A percentile compares a stretch with the other conserved stretches of the same genome.
Evolutionary conservation across 2,329 filamentous ascomycete species (phyloP).

Genomic region (Colletotrichum simmondsii): DNA sequence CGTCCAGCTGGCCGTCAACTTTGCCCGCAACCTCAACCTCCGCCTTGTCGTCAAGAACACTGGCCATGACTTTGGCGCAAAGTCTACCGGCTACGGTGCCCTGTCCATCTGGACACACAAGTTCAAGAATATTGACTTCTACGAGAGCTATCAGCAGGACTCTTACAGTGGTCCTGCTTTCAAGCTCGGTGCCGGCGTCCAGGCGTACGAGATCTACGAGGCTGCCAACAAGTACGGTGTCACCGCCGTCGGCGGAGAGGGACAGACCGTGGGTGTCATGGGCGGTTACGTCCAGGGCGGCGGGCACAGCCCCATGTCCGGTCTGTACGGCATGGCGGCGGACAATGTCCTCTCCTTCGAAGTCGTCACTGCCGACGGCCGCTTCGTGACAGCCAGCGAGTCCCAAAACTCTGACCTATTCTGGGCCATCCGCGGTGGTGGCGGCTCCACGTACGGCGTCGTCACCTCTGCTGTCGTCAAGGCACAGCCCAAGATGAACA

Average conservation of each 20-base stretch:
- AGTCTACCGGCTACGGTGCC: conserved; percentile 59
- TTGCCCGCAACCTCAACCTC: conserved; percentile 53
- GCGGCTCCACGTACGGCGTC: conserved; percentile 57
- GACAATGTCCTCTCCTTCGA: conserved; percentile 71
- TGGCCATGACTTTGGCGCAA: conserved; percentile 57
- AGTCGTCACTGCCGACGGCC: conserved; percentile 63
- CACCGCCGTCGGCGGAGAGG: conserved; percentile 65
- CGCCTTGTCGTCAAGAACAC: conserved; percentile 54
- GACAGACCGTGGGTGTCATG: conserved; percentile 65
- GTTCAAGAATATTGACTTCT: conserved; percentile 48
- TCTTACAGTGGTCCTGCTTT: conserved; percentile 32
- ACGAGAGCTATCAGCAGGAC: conserved; percentile 31
- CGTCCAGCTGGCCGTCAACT: conserved; percentile 51
- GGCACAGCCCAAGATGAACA: conserved; percentile 54
- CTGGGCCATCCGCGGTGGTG: conserved; percentile 70
- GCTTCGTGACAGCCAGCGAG: conserved; percentile 62
- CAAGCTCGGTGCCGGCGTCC: conserved; percentile 58
- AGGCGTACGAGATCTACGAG: conserved; percentile 61
- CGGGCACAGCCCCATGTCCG: conserved; percentile 66
- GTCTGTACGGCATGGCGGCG: conserved; percentile 67
- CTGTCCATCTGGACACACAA: conserved; percentile 66
- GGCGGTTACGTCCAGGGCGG: conserved; percentile 72
- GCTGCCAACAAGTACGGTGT: conserved; percentile 56
- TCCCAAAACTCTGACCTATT: conserved; percentile 68
- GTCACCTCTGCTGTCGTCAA: conserved; percentile 66